These are phyloP conservation scores for Cronartium ribicola DNA, from an alignment of 1,284 basidiomycete genomes.

Conservation along the genomic window DNA sequence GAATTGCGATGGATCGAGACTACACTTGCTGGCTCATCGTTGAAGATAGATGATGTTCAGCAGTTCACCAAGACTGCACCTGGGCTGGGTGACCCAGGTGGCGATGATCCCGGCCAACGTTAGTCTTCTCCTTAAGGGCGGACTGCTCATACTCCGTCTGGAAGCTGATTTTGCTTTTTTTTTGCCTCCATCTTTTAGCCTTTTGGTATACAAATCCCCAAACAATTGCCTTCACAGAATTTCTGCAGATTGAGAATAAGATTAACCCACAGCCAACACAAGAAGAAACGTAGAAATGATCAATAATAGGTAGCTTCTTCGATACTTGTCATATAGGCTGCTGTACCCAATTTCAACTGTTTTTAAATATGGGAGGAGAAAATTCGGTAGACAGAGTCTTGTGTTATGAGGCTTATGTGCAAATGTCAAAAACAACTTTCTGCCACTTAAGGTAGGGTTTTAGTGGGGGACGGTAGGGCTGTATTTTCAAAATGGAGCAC, in stretches of 20 bases:
- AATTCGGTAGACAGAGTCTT: too few species aligned
- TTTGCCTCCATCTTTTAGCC: conserved; percentile 54
- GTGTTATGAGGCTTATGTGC: too few species aligned
- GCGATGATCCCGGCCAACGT: conserved; percentile 47
- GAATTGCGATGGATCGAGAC: conserved; percentile 65
- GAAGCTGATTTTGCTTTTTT: conserved; percentile 45
- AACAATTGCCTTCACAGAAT: conserved; percentile 75
- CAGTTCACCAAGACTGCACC: conserved; percentile 71
- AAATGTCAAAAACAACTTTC: too few species aligned
- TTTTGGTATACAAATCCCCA: conserved; percentile 83
- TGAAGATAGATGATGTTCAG: conserved; percentile 62
- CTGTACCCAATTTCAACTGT: too few species aligned
- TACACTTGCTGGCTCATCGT: conserved; percentile 49
- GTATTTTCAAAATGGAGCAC: too few species aligned
- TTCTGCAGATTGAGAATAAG: conserved; percentile 74
- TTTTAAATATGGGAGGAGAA: too few species aligned
- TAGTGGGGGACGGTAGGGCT: too few species aligned
- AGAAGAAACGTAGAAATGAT: neutral
- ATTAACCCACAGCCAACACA: conserved; percentile 58
- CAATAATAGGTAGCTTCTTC: too few species aligned
- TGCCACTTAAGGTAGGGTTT: too few species aligned
- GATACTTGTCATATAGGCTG: too few species aligned
- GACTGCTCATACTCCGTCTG: conserved; percentile 1
- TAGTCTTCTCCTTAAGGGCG: conserved; percentile 9
- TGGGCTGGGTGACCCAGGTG: conserved; percentile 55